A percentile compares a stretch with the other conserved stretches of the same genome.
Conservation (phyloP, 805 yeast genomes). For the Cyberlindnera americana region DNA sequence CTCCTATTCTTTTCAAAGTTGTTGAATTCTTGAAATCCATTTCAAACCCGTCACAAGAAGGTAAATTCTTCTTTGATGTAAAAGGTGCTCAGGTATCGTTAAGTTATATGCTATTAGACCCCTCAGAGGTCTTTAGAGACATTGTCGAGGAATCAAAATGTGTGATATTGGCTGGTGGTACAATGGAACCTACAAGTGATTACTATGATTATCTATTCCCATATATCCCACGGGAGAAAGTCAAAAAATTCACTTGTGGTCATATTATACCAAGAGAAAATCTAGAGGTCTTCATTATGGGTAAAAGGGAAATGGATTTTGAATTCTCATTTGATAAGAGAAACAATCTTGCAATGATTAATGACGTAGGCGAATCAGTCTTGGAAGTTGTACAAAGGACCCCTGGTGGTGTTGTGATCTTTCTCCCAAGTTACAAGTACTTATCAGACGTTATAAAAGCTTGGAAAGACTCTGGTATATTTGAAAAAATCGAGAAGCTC, state of each 20-base stretch:
- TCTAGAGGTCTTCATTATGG: slow-evolving; percentile 56
- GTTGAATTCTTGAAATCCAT: slow-evolving; percentile 61
- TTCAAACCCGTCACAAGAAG: slow-evolving; percentile 75
- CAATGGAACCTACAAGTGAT: slow-evolving; percentile 88
- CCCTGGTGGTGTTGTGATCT: slow-evolving; percentile 76
- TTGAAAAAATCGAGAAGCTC: slow-evolving; percentile 31
- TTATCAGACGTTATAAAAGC: slow-evolving; percentile 43
- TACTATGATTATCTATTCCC: slow-evolving; percentile 67
- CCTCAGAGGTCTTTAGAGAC: slow-evolving; percentile 64
- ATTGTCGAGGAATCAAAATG: slow-evolving; percentile 63
- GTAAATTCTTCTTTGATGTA: slow-evolving; percentile 67
- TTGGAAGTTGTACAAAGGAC: slow-evolving; percentile 39
- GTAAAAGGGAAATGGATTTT: slow-evolving; percentile 31
- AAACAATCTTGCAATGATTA: slow-evolving; percentile 41
- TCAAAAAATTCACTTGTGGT: slow-evolving; percentile 66
- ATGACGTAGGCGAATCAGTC: slow-evolving; percentile 48
- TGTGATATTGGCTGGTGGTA: slow-evolving; percentile 87
- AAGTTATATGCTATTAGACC: slow-evolving; percentile 75
- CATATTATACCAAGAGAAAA: slow-evolving; percentile 78
- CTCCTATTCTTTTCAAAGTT: slow-evolving; percentile 50
- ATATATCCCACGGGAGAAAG: slow-evolving; percentile 36
- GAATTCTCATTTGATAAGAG: slow-evolving; percentile 72
- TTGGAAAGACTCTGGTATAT: slow-evolving; percentile 47
- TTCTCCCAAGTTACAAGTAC: slow-evolving; percentile 82
- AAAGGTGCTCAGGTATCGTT: slow-evolving; percentile 32